Base-by-base conservation (phyloP, 345 rosid species). In the Litchi chinensis region DNA sequence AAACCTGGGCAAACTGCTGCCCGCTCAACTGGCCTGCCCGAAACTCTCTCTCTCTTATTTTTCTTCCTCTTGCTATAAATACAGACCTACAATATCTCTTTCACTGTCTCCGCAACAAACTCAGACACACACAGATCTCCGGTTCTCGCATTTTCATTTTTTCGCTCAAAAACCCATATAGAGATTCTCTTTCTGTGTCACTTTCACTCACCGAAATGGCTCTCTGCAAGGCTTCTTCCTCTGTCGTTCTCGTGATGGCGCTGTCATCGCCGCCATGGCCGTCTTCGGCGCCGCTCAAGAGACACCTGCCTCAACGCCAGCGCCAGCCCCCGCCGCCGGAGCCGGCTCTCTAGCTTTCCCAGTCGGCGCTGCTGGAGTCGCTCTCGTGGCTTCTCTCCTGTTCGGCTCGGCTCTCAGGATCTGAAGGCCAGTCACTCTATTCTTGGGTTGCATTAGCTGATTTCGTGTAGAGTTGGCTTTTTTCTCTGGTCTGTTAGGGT, bases 241-340 rank as follows among this genome's bases (percentile, higher is more conserved):
- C 81, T n/a, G 68, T 82, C 54, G 80, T 85, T 76, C 48, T 83
- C 48, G 39, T 48, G 70, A 80, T 85, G 80, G 76, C 0, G 72
- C 80, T 28, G 64, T 89, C 48, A 8, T 87, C 68, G 85, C 86
- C 43, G 80, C 80, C 28, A 48, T 83, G 11, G 87, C 89, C 37
- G 69, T 85, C 44, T 71, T 82, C 3, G 85, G 86, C 22, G 60
- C 88, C 0, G 91, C 85, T 64, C 91, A 89, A 8, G 86, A 83
- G 0, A 77, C 65, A 0, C 86, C 82, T 5, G 77, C 95, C 8
- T 93, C 95, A 3, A 91, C 97, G 0, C 93, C 95, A 3, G 93
- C 97, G 0, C 93, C 93, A 0, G 77, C 86, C 32, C 94, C 94
- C 5, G 9, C 59, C 6, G 85, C 95, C 12, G 90, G 87, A 22